A percentile compares a stretch with the other conserved stretches of the same genome.
Conservation (phyloP, 768 basidiomycete species). For the Hydnum rufescens region DNA sequence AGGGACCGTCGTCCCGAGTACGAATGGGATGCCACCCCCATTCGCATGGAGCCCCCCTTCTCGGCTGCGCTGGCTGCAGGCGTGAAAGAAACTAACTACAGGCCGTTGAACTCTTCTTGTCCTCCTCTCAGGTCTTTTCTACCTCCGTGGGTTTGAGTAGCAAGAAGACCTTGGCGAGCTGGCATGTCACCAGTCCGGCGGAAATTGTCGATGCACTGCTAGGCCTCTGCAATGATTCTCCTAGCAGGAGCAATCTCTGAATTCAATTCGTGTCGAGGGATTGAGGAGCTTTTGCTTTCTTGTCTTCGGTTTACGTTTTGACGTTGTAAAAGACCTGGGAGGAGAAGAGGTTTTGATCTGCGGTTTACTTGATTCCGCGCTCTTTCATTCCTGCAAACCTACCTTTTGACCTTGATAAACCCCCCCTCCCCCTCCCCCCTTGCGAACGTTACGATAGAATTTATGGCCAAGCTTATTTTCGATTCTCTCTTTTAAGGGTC, state of each 20-base stretch:
- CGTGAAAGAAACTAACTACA: constrained; percentile 12
- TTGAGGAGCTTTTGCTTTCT: too few relatives aligned
- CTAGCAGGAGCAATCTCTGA: background rate
- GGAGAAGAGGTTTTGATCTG: too few relatives aligned
- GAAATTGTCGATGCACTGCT: constrained; percentile 61
- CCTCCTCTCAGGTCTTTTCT: constrained; percentile 61
- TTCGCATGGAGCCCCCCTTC: constrained; percentile 25
- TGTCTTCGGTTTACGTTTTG: too few relatives aligned
- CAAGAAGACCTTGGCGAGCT: constrained; percentile 76
- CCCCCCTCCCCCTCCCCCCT: too few relatives aligned
- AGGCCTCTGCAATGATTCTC: background rate
- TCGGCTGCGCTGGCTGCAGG: constrained; percentile 32
- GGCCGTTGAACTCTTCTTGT: constrained; percentile 40
- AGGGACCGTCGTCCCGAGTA: constrained; percentile 16
- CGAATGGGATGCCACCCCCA: constrained; percentile 15
- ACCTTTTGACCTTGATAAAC: too few relatives aligned
- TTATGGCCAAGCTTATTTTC: too few relatives aligned
- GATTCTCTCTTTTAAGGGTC: too few relatives aligned
- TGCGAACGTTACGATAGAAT: too few relatives aligned
- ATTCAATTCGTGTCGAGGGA: too few relatives aligned
- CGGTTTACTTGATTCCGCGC: too few relatives aligned
- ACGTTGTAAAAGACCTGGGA: too few relatives aligned
- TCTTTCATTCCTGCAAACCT: too few relatives aligned
- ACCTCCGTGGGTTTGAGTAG: constrained; percentile 81
- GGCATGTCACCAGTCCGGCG: constrained; percentile 79